These are phyloP conservation scores for Begonia fuchsioides DNA, from an alignment of 306 rosid genomes.

Conservation along the genomic window DNA sequence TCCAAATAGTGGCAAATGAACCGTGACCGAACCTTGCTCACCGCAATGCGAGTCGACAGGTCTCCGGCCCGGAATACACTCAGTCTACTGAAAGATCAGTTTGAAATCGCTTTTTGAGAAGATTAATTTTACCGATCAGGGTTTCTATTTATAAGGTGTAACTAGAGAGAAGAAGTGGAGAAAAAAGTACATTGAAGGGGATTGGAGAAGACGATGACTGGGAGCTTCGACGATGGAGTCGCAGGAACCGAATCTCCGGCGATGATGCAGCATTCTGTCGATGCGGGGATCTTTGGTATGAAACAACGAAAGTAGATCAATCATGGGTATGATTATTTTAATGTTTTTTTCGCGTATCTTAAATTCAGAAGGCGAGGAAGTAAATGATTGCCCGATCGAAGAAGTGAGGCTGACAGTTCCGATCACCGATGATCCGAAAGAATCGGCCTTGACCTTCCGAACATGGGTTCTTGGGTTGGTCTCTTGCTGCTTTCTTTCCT, in stretches of 20 bases:
- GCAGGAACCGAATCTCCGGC: slow-evolving; percentile 4
- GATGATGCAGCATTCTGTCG: slow-evolving; percentile 4
- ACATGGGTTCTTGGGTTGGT: slow-evolving; percentile 66
- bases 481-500: slow-evolving; percentile 54
- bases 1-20: no score
- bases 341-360: neutral
- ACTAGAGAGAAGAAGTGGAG: neutral
- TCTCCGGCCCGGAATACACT: no score
- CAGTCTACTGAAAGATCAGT: no score
- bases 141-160: no score
- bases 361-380: slow-evolving; percentile 21
- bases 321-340: neutral
- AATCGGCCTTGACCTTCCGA: slow-evolving; percentile 56
- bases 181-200: neutral
- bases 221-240: slow-evolving; percentile 9
- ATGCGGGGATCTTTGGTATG: slow-evolving; percentile 10
- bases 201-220: slow-evolving; percentile 7
- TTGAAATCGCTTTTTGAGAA: no score
- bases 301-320: neutral
- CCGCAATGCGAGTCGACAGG: no score
- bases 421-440: slow-evolving; percentile 45
- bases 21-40: no score
- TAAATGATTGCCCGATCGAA: slow-evolving; percentile 63
- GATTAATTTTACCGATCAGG: no score
- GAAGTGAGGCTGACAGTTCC: slow-evolving; percentile 73